Base-by-base conservation (phyloP, 345 rosid genomes). In the Corchorus capsularis region DNA sequence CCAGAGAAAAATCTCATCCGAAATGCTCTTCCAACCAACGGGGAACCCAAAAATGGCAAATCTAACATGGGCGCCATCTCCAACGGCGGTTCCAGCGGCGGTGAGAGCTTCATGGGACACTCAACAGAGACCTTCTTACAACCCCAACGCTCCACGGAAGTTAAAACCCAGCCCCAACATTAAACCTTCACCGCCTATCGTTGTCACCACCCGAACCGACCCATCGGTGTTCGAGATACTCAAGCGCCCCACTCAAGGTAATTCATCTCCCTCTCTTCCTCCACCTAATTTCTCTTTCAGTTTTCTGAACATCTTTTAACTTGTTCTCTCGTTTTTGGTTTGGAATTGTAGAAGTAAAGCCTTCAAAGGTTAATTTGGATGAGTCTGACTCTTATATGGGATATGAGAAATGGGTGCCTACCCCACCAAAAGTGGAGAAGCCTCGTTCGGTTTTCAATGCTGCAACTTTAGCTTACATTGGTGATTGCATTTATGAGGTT, bases 401-500 rank as follows among this genome's bases (percentile, higher is more conserved):
- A 54, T 88, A 81, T n/a, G 92, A 88, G 20, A 74, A 34, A 75
- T 90, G 91, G 94, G 43, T 89, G 80, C 92, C 91, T 0, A 77
- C 73, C 45, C 86, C 91, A 15, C 94, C 94, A 1, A 86, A 86
- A 80, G 90, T 90, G 17, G 89, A 83, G 83, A 90, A 90, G 87
- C 91, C 94, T 75, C 88, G 90, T 37, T 86, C 90, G 0, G 82
- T 81, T 7, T 89, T 65, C 74, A 88, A 89, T 82, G 85, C 87
- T 1, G 79, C 86, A 3, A 67, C 73, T 5, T 67, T 75, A 16
- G 80, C 62, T 20, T 63, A 61, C 63, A 50, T 71, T 9, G 97
- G 96, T 63, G 97, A 94, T 81, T 85, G 96, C 53, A 85, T 93
- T 69, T 93, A 87, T 20, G 96, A 95, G 96, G 99, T 74, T 60